Base-by-base conservation (phyloP, 164 flowering plant genomes). In the Tetracentron sinense region DNA sequence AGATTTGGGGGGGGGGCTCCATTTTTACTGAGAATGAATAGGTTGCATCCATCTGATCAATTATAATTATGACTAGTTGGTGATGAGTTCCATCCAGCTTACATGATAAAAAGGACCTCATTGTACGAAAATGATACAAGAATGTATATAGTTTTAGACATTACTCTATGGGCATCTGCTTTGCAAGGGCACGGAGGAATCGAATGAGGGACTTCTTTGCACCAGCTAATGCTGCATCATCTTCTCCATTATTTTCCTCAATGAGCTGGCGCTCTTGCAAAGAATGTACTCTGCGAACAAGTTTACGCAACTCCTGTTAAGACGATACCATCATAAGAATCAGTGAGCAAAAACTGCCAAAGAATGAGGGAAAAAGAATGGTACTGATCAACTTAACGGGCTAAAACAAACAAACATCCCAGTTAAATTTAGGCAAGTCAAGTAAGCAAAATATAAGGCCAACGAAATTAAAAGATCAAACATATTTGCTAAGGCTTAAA, bases 301-400 rank as follows among this genome's bases (percentile, higher is more conserved):
- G 88, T 72, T 75, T 82, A 11, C 90, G 80, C 60, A 85, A 51
- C 62, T 86, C 89, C 92, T 89, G 81, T 29, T 3, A 28, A 54
- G 11, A 59, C 14, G 20, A 19, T 17, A 33, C 20, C 28, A 30
- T 22, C 14, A n/a, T 17, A 20, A 42, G 55, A 27, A 60, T 5
- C 26, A 29, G 44, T 38, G 14, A 4, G 5, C 44, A 38, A 8
- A 33, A 33, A 33, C 38, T n/a, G n/a, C n/a, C n/a, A n/a, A n/a
- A n/a, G n/a, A n/a, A n/a, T n/a, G n/a, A n/a, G n/a, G n/a, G n/a
- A n/a, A n/a, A n/a, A n/a, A n/a, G n/a, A n/a, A n/a, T n/a, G n/a
- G n/a, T n/a, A n/a, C n/a, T n/a, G n/a, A n/a, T n/a, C n/a, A n/a
- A n/a, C n/a, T n/a, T n/a, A n/a, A n/a, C n/a, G n/a, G n/a, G n/a